Percentiles rank a stretch among this genome's conserved stretches.
Evolutionary conservation across 306 rosid species (phyloP).

Genomic region (Macrotyloma uniflorum): DNA sequence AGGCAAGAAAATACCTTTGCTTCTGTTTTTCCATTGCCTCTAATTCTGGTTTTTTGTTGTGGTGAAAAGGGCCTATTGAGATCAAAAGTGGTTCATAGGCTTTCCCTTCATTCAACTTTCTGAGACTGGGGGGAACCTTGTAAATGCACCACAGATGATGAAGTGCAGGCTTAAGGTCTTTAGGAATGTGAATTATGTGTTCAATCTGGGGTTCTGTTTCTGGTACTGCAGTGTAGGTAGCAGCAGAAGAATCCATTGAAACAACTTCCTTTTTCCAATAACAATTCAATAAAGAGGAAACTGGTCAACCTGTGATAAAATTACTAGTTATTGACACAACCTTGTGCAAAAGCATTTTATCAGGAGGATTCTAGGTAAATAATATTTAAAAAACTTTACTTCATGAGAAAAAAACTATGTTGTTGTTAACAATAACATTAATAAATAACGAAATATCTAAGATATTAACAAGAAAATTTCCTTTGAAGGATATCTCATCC

Average conservation of each 20-base stretch:
- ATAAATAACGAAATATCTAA: too few species aligned
- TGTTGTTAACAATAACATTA: too few species aligned
- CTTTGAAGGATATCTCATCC: too few species aligned
- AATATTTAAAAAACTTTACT: too few species aligned
- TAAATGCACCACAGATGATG: constrained; percentile 33
- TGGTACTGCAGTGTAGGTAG: not conserved
- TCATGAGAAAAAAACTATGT: too few species aligned
- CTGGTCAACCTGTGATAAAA: not conserved
- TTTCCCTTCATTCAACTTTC: not conserved
- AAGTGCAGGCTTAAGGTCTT: not conserved
- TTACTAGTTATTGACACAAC: too few species aligned
- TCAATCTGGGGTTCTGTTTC: constrained; percentile 9
- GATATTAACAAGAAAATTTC: too few species aligned
- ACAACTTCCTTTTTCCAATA: not conserved
- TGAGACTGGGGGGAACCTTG: constrained; percentile 32
- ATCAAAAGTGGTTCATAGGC: constrained; percentile 35
- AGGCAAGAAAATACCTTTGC: constrained; percentile 35
- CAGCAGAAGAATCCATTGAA: constrained; percentile 29
- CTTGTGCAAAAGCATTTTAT: too few species aligned
- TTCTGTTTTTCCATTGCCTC: constrained; percentile 27
- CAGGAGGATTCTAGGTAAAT: too few species aligned
- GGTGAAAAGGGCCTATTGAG: constrained; percentile 45
- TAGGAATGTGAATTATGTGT: constrained; percentile 35
- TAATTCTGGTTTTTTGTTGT: constrained; percentile 11
- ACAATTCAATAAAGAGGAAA: not conserved